phyloP scores from a whole-genome alignment of 2,329 filamentous ascomycete genomes.

The Aspergillus sp. region DNA sequence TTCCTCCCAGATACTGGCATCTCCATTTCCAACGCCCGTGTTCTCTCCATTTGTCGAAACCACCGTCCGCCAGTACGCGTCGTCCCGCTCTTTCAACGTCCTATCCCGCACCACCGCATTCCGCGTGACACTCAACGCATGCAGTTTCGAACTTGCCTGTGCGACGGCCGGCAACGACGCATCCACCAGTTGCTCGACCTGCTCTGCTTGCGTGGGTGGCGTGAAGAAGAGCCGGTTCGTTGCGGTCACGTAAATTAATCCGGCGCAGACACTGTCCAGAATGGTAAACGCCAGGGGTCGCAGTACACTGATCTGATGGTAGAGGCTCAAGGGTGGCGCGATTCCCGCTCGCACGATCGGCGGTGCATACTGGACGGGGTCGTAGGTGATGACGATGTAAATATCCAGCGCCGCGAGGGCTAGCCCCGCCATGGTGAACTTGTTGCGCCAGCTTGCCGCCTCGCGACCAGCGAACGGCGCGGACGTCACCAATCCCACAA shows the following conservation, averaged over 20 bases:
- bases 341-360: constrained; percentile 55
- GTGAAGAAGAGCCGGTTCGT: constrained; percentile 71
- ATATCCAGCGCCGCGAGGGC: constrained; percentile 56
- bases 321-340: constrained; percentile 44
- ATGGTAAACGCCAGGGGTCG: constrained; percentile 57
- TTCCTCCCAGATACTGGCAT: constrained; percentile 65
- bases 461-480: constrained; percentile 55
- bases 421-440: constrained; percentile 57
- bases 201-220: constrained; percentile 54
- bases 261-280: constrained; percentile 57
- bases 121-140: constrained; percentile 64
- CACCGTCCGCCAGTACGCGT: constrained; percentile 62
- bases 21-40: constrained; percentile 52
- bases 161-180: constrained; percentile 49
- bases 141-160: constrained; percentile 56
- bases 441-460: constrained; percentile 59
- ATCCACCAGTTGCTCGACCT: constrained; percentile 50
- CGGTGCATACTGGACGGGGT: constrained; percentile 48
- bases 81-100: constrained; percentile 55
- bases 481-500: constrained; percentile 67
- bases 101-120: constrained; percentile 73
- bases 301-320: constrained; percentile 44
- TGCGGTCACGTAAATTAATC: constrained; percentile 62
- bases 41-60: constrained; percentile 51
- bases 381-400: constrained; percentile 57